Evolutionary conservation across 2,329 filamentous ascomycete species (phyloP).

Genomic region (Zasmidium angulare): DNA sequence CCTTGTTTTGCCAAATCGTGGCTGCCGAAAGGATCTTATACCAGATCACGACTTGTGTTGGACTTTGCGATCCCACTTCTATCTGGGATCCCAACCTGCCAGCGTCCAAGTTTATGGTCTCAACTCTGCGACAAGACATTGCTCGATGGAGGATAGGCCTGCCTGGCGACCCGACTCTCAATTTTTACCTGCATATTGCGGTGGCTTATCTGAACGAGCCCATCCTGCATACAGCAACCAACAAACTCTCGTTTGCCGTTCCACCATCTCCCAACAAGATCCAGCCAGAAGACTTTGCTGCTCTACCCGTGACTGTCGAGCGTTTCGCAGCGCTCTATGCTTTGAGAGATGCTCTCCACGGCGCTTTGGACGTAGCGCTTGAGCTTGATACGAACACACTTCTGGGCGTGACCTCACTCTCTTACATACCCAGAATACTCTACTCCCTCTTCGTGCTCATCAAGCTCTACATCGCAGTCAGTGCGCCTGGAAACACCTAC

Average conservation of each 20-base stretch:
- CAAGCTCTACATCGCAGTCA: slow-evolving; percentile 21
- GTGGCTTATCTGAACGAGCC: slow-evolving; percentile 23
- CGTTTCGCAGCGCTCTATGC: slow-evolving; percentile 16
- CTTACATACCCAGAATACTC: slow-evolving; percentile 17
- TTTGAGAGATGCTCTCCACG: slow-evolving; percentile 19
- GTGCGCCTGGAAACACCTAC: slow-evolving; percentile 19
- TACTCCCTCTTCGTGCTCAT: slow-evolving; percentile 15
- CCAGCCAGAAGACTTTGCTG: slow-evolving; percentile 19
- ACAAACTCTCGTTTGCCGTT: slow-evolving; percentile 23
- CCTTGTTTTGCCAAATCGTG: slow-evolving; percentile 17
- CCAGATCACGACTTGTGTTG: slow-evolving; percentile 10
- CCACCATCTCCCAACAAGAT: slow-evolving; percentile 20
- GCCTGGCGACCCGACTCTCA: slow-evolving; percentile 6
- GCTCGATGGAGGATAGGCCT: slow-evolving; percentile 11
- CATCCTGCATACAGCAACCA: slow-evolving; percentile 23
- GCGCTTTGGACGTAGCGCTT: slow-evolving; percentile 13
- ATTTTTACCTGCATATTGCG: slow-evolving; percentile 15
- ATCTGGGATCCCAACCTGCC: slow-evolving; percentile 9
- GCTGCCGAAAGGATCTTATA: slow-evolving; percentile 14
- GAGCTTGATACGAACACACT: not conserved
- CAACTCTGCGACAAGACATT: slow-evolving; percentile 13
- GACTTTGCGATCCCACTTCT: slow-evolving; percentile 5
- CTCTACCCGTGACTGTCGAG: slow-evolving; percentile 17
- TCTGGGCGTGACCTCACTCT: slow-evolving; percentile 7
- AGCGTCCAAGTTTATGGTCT: slow-evolving; percentile 6